Evolutionary conservation across 768 basidiomycete genomes (phyloP).

Genomic region (Xanthoconium stramineum): DNA sequence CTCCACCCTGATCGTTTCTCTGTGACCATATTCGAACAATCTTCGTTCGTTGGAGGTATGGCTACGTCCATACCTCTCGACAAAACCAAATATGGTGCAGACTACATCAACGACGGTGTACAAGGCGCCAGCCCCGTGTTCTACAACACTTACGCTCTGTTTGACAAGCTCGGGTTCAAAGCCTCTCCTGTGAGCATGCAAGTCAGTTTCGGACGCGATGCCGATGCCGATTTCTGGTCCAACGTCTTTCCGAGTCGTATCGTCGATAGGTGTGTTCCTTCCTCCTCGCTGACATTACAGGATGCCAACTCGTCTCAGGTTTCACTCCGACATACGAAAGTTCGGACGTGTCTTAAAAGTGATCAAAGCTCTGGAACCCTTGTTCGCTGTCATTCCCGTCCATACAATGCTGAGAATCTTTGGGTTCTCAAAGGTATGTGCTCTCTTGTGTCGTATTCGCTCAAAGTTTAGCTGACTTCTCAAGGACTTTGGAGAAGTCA

Average conservation of each 20-base stretch:
- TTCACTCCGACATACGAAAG: conserved; percentile 6
- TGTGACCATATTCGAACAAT: background rate
- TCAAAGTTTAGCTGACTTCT: background rate
- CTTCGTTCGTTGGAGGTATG: background rate
- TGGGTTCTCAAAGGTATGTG: background rate
- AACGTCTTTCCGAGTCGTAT: background rate
- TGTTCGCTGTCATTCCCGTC: conserved; percentile 1
- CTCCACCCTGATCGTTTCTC: background rate
- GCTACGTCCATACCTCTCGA: background rate
- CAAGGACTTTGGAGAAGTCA: conserved; percentile 4
- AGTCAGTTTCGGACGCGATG: background rate
- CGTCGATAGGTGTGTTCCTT: background rate
- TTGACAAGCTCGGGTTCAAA: background rate
- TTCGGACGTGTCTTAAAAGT: conserved; percentile 1
- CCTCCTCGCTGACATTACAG: background rate
- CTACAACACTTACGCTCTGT: background rate
- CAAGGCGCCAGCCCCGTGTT: background rate
- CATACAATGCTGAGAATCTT: conserved; percentile 3
- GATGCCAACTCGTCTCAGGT: background rate
- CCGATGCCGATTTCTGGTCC: background rate
- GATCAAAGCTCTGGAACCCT: conserved; percentile 1
- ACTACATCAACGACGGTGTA: background rate
- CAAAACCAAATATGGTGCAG: background rate
- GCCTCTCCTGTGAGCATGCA: background rate
- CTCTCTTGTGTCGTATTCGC: background rate